Percentiles rank a stretch among this genome's conserved stretches.
phyloP scores from a whole-genome alignment of 345 rosid genomes.

The rapeseed (Brassica napus) region Da-Ae NC_063442.1:15536001-15536500 shows the following conservation, averaged over 20 bases:
- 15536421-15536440: constrained; percentile 62
- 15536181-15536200: background rate
- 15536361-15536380: constrained; percentile 40
- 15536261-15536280: constrained; percentile 4
- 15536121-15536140: background rate
- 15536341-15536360: constrained; percentile 99
- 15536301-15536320: constrained; percentile 97
- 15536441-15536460: constrained; percentile 76
- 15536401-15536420: background rate
- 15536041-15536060: background rate
- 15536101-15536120: background rate
- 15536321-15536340: constrained; percentile 94
- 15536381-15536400: background rate
- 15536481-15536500: constrained; percentile 27
- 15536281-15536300: constrained; percentile 95
- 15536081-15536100: background rate
- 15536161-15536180: background rate
- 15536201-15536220: constrained; percentile 3
- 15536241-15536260: background rate
- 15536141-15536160: background rate
- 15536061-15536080: background rate
- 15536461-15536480: constrained; percentile 62
- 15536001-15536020: background rate
- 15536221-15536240: constrained; percentile 14
- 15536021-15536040: background rate